Conservation (phyloP, 495 filamentous ascomycete species). For the Aspergillus ellipticus region DNA sequence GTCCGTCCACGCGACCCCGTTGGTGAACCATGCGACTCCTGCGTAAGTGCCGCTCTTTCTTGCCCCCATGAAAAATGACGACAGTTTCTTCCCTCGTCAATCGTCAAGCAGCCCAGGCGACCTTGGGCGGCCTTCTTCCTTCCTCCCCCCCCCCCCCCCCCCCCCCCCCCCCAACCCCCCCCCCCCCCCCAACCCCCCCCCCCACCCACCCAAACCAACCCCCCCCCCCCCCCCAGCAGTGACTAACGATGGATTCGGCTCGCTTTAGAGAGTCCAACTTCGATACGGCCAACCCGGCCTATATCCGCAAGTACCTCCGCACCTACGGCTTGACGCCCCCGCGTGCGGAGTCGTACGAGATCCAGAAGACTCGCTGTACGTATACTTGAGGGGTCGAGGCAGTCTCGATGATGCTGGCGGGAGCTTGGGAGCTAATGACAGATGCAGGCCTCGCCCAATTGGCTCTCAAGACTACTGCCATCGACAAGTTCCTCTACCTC, state of each 20-base stretch:
- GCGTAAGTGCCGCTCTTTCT: conserved; percentile 26
- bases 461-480: conserved; percentile 67
- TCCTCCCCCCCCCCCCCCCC: too few species aligned
- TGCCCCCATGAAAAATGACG: neutral
- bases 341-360: conserved; percentile 63
- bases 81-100: too few species aligned
- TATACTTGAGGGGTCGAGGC: conserved; percentile 1
- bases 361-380: conserved; percentile 66
- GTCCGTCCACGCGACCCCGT: conserved; percentile 37
- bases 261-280: conserved; percentile 41
- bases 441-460: conserved; percentile 64
- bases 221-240: neutral
- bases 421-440: conserved; percentile 9
- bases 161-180: too few species aligned
- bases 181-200: too few species aligned
- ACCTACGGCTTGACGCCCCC: conserved; percentile 72
- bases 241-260: neutral
- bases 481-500: conserved; percentile 95
- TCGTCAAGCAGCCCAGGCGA: too few species aligned
- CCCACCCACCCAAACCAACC: neutral
- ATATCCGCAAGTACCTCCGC: conserved; percentile 64
- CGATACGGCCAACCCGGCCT: conserved; percentile 60
- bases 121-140: too few species aligned
- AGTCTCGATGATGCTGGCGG: neutral
- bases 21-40: conserved; percentile 34